Percentiles rank a stretch among this genome's conserved stretches.
phyloP scores from a whole-genome alignment of 2,329 filamentous ascomycete genomes.

The Eutypella sp. region DNA sequence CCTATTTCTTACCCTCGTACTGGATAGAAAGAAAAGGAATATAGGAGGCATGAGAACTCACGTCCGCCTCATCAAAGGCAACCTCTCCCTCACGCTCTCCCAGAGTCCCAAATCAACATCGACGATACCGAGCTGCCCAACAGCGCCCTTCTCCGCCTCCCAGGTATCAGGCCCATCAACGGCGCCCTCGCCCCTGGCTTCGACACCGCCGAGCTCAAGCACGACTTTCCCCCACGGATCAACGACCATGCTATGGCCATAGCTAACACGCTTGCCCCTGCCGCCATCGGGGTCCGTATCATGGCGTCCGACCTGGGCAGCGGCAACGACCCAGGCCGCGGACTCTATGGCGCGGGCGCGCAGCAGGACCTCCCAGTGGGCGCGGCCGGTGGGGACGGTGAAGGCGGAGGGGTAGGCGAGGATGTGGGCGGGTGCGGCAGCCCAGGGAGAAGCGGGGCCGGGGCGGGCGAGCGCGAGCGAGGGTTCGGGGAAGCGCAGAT shows the following conservation, averaged over 20 bases:
- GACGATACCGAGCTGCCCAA: conserved; percentile 49
- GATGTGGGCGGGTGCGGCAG: conserved; percentile 55
- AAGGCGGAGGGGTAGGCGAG: conserved; percentile 88
- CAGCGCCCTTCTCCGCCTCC: conserved; percentile 28
- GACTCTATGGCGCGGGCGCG: conserved; percentile 82
- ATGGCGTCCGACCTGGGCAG: conserved; percentile 72
- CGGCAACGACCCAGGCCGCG: conserved; percentile 80
- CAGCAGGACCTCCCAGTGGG: conserved; percentile 81
- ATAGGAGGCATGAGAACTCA: conserved; percentile 30
- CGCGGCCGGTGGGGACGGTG: conserved; percentile 75
- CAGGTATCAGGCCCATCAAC: conserved; percentile 5
- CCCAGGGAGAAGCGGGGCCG: conserved; percentile 7
- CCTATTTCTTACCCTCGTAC: too few relatives aligned
- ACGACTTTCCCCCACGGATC: conserved; percentile 81
- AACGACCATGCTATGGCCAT: conserved; percentile 80
- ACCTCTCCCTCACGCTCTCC: conserved; percentile 43
- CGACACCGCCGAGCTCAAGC: conserved; percentile 54
- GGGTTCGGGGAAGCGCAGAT: conserved; percentile 78
- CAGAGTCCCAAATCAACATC: conserved; percentile 47
- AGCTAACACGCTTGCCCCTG: conserved; percentile 62
- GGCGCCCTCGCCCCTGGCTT: conserved; percentile 27
- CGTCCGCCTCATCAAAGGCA: conserved; percentile 49
- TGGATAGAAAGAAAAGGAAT: conserved; percentile 1
- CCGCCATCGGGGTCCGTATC: conserved; percentile 34
- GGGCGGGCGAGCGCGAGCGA: conserved; percentile 57